Conservation (phyloP, 768 basidiomycete genomes). For the Kwoniella pini region DNA sequence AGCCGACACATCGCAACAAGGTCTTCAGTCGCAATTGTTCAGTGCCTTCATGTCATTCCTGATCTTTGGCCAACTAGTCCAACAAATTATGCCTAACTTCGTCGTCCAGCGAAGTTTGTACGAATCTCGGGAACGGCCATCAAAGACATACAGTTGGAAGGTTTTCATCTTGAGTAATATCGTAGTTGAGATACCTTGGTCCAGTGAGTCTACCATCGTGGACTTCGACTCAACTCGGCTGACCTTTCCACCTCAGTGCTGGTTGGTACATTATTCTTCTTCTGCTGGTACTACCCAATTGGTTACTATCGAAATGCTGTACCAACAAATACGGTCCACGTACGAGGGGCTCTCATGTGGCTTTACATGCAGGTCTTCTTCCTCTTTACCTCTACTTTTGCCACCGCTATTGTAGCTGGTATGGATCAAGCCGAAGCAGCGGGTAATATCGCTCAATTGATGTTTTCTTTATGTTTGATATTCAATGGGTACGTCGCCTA, state of each 20-base stretch:
- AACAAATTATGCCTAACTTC: conserved; percentile 55
- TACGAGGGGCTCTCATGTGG: conserved; percentile 58
- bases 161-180: conserved; percentile 55
- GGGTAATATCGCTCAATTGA: conserved; percentile 57
- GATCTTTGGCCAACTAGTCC: conserved; percentile 53
- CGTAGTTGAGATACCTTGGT: conserved; percentile 46
- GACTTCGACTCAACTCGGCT: neutral
- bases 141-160: conserved; percentile 54
- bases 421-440: conserved; percentile 56
- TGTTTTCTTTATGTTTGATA: conserved; percentile 57
- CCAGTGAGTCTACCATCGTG: conserved; percentile 13
- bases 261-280: conserved; percentile 49
- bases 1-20: conserved; percentile 48
- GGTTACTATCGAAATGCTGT: conserved; percentile 57
- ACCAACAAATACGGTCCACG: conserved; percentile 51
- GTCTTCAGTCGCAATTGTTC: conserved; percentile 54
- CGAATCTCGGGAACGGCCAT: conserved; percentile 54
- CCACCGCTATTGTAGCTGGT: conserved; percentile 56
- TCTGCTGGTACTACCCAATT: conserved; percentile 56
- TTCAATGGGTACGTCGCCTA: conserved; percentile 55
- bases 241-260: conserved; percentile 22
- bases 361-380: conserved; percentile 56
- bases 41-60: conserved; percentile 48
- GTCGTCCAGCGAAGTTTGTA: conserved; percentile 52
- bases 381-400: conserved; percentile 55